Conservation (phyloP, 768 basidiomycete genomes). For the Russula sp. region DNA sequence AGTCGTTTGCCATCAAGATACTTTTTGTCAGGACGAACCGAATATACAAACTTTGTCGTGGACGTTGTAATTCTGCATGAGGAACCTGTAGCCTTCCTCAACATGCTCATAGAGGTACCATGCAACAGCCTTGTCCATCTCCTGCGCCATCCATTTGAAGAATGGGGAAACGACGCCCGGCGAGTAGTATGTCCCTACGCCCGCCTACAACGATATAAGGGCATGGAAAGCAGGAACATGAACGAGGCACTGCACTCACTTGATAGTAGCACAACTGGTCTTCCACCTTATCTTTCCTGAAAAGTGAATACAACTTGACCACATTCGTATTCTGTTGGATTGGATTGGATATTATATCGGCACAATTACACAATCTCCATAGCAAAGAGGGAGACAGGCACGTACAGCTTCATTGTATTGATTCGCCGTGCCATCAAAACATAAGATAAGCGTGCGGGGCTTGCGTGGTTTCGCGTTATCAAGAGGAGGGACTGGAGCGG, state of each 20-base stretch:
- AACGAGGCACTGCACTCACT: constrained; percentile 30
- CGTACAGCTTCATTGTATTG: constrained; percentile 3
- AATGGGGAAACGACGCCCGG: constrained; percentile 62
- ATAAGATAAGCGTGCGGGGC: constrained; percentile 18
- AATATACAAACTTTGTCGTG: constrained; percentile 75
- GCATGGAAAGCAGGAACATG: neutral
- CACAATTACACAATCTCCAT: neutral
- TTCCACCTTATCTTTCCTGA: constrained; percentile 32
- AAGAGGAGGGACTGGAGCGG: neutral
- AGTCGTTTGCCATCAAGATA: constrained; percentile 10
- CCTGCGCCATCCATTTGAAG: constrained; percentile 49
- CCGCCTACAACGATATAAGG: constrained; percentile 30
- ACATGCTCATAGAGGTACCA: constrained; percentile 73
- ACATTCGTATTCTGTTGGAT: constrained; percentile 35
- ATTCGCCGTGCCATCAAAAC: constrained; percentile 20
- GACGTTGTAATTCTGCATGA: constrained; percentile 69
- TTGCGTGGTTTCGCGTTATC: constrained; percentile 19
- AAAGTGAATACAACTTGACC: constrained; percentile 31
- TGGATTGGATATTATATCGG: neutral
- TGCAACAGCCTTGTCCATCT: constrained; percentile 63
- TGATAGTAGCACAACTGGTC: constrained; percentile 58
- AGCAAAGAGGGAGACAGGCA: neutral
- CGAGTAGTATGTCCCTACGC: constrained; percentile 44
- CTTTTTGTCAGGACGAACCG: constrained; percentile 32
- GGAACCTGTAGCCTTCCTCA: constrained; percentile 64